Percentiles rank a stretch among this genome's conserved stretches.
These are phyloP conservation scores for Lactifluus subvellereus DNA, from an alignment of 768 basidiomycete species.

Conservation along the genomic window DNA sequence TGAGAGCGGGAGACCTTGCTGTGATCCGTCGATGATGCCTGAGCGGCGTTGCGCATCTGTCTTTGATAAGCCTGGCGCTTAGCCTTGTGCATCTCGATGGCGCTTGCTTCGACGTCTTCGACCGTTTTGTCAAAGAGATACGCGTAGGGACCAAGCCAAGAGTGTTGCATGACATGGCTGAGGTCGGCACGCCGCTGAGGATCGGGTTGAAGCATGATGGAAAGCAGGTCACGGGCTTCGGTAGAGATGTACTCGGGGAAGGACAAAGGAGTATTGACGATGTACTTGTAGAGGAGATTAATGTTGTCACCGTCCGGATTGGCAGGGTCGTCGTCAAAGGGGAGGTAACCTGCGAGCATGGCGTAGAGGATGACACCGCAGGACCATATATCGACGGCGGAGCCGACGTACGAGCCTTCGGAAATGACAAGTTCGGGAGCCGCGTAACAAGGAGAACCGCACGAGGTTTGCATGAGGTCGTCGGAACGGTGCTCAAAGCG, in stretches of 20 bases:
- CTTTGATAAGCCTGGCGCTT: constrained; percentile 77
- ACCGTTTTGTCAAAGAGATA: constrained; percentile 62
- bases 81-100: constrained; percentile 79
- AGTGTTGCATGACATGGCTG: constrained; percentile 75
- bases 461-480: constrained; percentile 98
- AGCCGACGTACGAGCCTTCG: constrained; percentile 94
- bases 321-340: constrained; percentile 97
- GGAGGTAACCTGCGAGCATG: constrained; percentile 96
- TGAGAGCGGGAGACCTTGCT: constrained; percentile 42
- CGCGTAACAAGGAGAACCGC: constrained; percentile 96
- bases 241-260: constrained; percentile 94
- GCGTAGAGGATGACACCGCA: constrained; percentile 96
- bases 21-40: constrained; percentile 29
- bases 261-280: constrained; percentile 92
- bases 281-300: constrained; percentile 97
- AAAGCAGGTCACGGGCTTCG: constrained; percentile 76
- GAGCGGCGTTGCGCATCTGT: constrained; percentile 61
- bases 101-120: constrained; percentile 70
- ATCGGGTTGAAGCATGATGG: constrained; percentile 92
- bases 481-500: constrained; percentile 88
- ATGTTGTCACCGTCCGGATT: constrained; percentile 99
- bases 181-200: constrained; percentile 75
- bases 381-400: constrained; percentile 96
- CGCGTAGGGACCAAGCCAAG: constrained; percentile 71
- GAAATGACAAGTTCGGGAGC: constrained; percentile 97